These are phyloP conservation scores for Rhizomucor miehei DNA, from an alignment of 371 early-diverging fungal species.

Conservation along the genomic window DNA sequence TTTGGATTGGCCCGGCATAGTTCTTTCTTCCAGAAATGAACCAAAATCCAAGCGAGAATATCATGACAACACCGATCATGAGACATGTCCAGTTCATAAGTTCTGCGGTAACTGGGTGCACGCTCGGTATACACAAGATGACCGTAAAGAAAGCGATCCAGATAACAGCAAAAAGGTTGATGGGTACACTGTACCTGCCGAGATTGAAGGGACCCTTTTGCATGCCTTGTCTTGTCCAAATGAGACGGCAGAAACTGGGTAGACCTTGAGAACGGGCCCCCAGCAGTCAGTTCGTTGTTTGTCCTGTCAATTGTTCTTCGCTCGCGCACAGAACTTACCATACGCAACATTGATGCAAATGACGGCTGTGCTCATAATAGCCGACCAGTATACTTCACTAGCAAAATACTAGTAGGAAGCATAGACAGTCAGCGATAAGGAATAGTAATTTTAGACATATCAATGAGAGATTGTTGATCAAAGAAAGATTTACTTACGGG, in stretches of 20 bases:
- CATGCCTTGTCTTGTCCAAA: constrained; percentile 18
- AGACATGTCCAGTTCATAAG: constrained; percentile 27
- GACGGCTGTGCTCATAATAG: constrained; percentile 23
- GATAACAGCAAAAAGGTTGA: constrained; percentile 17
- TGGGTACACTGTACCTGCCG: constrained; percentile 19
- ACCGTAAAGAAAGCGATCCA: constrained; percentile 29
- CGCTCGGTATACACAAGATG: constrained; percentile 25
- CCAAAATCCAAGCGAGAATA: constrained; percentile 21
- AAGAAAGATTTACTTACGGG: constrained; percentile 16
- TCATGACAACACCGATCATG: constrained; percentile 22
- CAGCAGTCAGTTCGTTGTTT: too few species aligned
- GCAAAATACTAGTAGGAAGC: constrained; percentile 17
- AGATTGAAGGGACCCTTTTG: constrained; percentile 26
- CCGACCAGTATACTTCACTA: constrained; percentile 20
- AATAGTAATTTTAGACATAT: background rate
- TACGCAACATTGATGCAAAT: constrained; percentile 26
- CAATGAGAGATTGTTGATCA: background rate
- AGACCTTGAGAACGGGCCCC: constrained; percentile 13
- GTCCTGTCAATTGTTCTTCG: background rate
- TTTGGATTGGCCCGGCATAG: constrained; percentile 17
- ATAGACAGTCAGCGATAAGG: too few species aligned
- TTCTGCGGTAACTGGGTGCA: constrained; percentile 12
- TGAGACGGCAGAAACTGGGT: constrained; percentile 24
- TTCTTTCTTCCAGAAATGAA: constrained; percentile 14
- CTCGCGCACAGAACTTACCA: constrained; percentile 10